Evolutionary conservation across 495 filamentous ascomycete genomes (phyloP), one percentile per base, ranked within the genome.

Genomic region (Antarctomyces pellizariae): DNA sequence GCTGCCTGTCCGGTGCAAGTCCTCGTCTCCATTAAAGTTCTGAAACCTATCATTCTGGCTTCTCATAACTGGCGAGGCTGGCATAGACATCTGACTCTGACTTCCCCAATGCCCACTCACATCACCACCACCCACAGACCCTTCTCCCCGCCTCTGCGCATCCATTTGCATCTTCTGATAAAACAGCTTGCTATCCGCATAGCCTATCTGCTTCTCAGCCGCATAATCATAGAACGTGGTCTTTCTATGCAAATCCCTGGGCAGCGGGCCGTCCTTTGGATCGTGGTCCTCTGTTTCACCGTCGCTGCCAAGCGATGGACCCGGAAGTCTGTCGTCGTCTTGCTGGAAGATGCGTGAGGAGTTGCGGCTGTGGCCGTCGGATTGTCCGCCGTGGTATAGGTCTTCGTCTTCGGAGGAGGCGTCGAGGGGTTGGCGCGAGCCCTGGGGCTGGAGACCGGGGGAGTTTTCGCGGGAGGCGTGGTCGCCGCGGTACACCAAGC

Each of bases 171-270:
- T 80, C 32, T 79, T 62, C 42, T 91, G 86, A 48, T 91, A 97
- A 54, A 93, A 83, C 16, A 92, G 59, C 45, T 86, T 93, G 18
- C 84, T 77, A 41, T 97, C 84, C 12, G 73, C 63, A 49, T 93
- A 78, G 34, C 68, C 79, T 61, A 84, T 67, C 34, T 77, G 75
- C 41, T 83, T 86, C 45, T 97, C 84, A 31, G 70, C 68, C n/a
- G 75, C 66, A 42, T 75, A 70, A 47, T 86, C 75, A 47, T 80
- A 86, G 36, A 72, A 77, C 4, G 79, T 70, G 2, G 79, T 89
- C 49, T 67, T 77, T 33, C 67, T 59, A 34, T 75, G 73, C 29
- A 64, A 60, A 44, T 89, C 78, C 46, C 78, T 54, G 23, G 67
- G 64, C 5, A 89, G 59, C 46, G 79, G 58, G 11, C 62, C 71